A percentile compares a stretch with the other conserved stretches of the same genome.
phyloP scores from a whole-genome alignment of 2,329 filamentous ascomycete genomes.

The Ophiocordyceps camponoti-leonardi region DNA sequence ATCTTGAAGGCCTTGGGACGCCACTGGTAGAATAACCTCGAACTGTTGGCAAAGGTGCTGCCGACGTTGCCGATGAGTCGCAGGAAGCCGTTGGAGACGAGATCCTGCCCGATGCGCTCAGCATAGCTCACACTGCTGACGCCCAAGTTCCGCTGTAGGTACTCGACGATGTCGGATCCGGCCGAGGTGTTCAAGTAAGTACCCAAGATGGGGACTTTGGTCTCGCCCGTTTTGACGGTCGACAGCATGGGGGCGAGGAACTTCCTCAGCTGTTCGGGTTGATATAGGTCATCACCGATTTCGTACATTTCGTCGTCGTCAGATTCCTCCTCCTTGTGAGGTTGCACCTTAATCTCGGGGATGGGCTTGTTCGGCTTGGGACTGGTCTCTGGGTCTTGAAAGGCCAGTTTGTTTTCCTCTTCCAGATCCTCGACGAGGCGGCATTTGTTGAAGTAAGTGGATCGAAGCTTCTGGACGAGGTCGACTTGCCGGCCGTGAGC shows the following conservation, averaged over 20 bases:
- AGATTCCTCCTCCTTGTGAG: constrained; percentile 43
- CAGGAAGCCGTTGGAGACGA: constrained; percentile 72
- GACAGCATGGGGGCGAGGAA: constrained; percentile 74
- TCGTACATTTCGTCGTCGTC: constrained; percentile 69
- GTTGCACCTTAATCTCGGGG: constrained; percentile 76
- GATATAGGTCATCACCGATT: constrained; percentile 77
- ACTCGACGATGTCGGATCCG: constrained; percentile 88
- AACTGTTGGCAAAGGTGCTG: constrained; percentile 92
- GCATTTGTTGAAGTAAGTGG: constrained; percentile 98
- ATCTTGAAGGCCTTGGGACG: constrained; percentile 78
- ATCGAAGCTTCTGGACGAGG: constrained; percentile 77
- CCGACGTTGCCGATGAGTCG: constrained; percentile 88
- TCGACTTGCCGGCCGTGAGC: constrained; percentile 86
- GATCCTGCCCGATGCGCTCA: constrained; percentile 86
- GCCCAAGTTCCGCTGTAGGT: constrained; percentile 76
- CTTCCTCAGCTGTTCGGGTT: constrained; percentile 77
- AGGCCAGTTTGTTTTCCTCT: constrained; percentile 96
- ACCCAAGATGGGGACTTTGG: constrained; percentile 88
- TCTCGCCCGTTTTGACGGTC: constrained; percentile 72
- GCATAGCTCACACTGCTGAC: constrained; percentile 76
- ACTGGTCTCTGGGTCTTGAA: constrained; percentile 68
- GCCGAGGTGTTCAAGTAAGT: constrained; percentile 87
- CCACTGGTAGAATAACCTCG: constrained; percentile 96
- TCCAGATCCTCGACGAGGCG: constrained; percentile 89
- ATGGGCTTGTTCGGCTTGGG: constrained; percentile 40